Percentiles rank a stretch among this genome's conserved stretches.
Evolutionary conservation across 2,329 filamentous ascomycete genomes (phyloP).

Genomic region (Phaeomoniella chlamydospora): DNA sequence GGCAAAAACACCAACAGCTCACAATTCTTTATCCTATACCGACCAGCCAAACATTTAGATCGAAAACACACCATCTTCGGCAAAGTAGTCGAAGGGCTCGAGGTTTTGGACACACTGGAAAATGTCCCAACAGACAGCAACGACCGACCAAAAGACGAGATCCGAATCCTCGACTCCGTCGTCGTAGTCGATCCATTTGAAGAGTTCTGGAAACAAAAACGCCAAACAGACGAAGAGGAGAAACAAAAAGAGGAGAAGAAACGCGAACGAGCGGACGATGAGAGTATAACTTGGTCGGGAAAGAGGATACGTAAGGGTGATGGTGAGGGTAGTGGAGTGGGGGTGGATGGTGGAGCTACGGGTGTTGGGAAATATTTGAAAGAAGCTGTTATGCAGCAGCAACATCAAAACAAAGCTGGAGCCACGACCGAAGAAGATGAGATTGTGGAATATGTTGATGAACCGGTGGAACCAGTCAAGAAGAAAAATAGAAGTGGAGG

Average conservation of each 20-base stretch:
- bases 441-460: constrained; percentile 44
- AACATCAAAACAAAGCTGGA: constrained; percentile 11
- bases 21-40: constrained; percentile 91
- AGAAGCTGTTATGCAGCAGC: constrained; percentile 29
- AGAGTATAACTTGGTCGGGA: constrained; percentile 88
- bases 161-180: constrained; percentile 67
- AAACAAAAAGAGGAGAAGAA: constrained; percentile 14
- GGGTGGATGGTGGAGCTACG: constrained; percentile 28
- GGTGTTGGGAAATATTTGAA: constrained; percentile 74
- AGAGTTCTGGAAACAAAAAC: constrained; percentile 69
- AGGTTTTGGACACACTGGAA: constrained; percentile 64
- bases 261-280: constrained; percentile 47
- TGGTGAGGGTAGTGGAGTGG: constrained; percentile 32
- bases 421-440: constrained; percentile 35
- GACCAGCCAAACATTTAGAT: constrained; percentile 71
- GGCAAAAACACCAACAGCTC: constrained; percentile 94
- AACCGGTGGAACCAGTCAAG: constrained; percentile 51
- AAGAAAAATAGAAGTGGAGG: constrained; percentile 63
- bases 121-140: constrained; percentile 58
- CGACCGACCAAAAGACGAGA: constrained; percentile 61
- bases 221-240: constrained; percentile 44
- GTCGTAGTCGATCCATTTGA: constrained; percentile 92
- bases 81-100: constrained; percentile 61
- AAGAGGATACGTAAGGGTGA: constrained; percentile 67
- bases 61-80: constrained; percentile 97